Conservation (phyloP, 2,329 filamentous ascomycete species). For the Macrophomina phaseolina region DNA sequence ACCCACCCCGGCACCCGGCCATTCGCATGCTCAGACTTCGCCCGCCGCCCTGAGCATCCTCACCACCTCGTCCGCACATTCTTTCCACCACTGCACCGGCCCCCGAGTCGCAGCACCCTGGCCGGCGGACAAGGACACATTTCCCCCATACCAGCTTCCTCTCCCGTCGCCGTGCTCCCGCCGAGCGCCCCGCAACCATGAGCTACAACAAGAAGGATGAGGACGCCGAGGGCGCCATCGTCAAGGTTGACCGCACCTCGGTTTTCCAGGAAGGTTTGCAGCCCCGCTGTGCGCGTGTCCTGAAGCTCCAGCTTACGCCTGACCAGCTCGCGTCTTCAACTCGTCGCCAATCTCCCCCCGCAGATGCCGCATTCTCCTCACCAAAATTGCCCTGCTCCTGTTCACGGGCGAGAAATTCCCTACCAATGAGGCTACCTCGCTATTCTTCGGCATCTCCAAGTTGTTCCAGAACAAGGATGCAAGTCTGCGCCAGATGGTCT, state of each 20-base stretch:
- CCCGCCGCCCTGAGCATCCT: slow-evolving; percentile 8
- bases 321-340: slow-evolving; percentile 92
- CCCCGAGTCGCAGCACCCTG: background rate
- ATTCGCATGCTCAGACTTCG: background rate
- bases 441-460: slow-evolving; percentile 98
- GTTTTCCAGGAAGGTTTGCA: slow-evolving; percentile 95
- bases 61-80: background rate
- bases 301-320: slow-evolving; percentile 39
- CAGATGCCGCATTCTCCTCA: slow-evolving; percentile 95
- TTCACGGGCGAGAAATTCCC: slow-evolving; percentile 98
- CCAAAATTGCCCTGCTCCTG: slow-evolving; percentile 94
- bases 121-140: slow-evolving; percentile 26
- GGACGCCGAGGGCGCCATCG: slow-evolving; percentile 89
- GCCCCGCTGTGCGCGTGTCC: slow-evolving; percentile 38
- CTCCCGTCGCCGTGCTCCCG: slow-evolving; percentile 6
- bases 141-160: slow-evolving; percentile 23
- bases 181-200: slow-evolving; percentile 60
- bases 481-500: slow-evolving; percentile 97
- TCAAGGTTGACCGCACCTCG: slow-evolving; percentile 96
- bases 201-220: slow-evolving; percentile 99
- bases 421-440: slow-evolving; percentile 93
- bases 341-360: slow-evolving; percentile 94
- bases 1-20: slow-evolving; percentile 10
- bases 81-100: background rate
- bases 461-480: slow-evolving; percentile 99